These are phyloP conservation scores for Metschnikowia shivogae DNA, from an alignment of 805 yeast genomes.

Conservation along the genomic window DNA sequence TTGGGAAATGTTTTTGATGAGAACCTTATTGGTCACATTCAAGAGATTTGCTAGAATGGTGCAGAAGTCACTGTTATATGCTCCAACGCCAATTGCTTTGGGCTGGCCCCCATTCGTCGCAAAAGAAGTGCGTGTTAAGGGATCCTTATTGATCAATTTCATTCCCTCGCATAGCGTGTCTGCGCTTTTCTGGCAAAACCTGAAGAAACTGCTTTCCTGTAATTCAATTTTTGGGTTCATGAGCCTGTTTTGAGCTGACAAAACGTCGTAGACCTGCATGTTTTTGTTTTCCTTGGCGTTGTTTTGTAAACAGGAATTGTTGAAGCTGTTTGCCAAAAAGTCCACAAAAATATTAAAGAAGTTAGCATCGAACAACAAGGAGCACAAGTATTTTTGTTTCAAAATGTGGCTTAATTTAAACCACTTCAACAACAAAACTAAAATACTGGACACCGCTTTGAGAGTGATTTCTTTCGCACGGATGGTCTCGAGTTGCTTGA, in stretches of 20 bases:
- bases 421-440: constrained; percentile 64
- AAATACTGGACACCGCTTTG: constrained; percentile 53
- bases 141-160: constrained; percentile 28
- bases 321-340: constrained; percentile 31
- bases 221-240: constrained; percentile 35
- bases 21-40: constrained; percentile 50
- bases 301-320: constrained; percentile 32
- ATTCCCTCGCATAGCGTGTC: constrained; percentile 10
- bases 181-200: constrained; percentile 24
- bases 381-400: constrained; percentile 70
- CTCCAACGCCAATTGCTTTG: constrained; percentile 25
- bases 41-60: constrained; percentile 49
- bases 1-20: constrained; percentile 64
- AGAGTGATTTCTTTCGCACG: constrained; percentile 61
- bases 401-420: constrained; percentile 72
- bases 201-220: constrained; percentile 35
- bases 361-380: constrained; percentile 71
- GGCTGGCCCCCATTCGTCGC: constrained; percentile 24
- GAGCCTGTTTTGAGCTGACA: constrained; percentile 35
- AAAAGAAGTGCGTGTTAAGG: constrained; percentile 26
- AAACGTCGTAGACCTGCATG: constrained; percentile 27
- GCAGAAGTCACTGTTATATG: constrained; percentile 42
- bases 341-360: constrained; percentile 37
- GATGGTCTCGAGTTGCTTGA: constrained; percentile 48
- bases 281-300: constrained; percentile 14